Conservation (phyloP, 768 basidiomycete species). For the Mycena metata region DNA sequence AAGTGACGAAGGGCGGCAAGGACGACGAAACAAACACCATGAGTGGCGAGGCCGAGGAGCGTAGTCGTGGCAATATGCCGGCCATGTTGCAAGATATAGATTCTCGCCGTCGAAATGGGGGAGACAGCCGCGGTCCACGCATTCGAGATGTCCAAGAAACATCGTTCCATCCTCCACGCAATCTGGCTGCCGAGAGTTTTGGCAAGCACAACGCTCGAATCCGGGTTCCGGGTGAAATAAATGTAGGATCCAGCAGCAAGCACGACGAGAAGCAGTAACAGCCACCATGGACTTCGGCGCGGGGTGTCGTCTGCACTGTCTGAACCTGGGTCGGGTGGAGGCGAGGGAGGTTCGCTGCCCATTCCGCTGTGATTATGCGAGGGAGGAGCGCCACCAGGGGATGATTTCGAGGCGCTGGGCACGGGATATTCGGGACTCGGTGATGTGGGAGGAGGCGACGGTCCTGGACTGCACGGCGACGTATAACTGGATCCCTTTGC, state of each 20-base stretch:
- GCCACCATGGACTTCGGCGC: background rate
- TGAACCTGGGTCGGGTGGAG: constrained; percentile 11
- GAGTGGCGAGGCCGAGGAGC: background rate
- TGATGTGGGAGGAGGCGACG: too few relatives aligned
- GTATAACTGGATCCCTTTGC: constrained; percentile 2
- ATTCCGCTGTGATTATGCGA: too few relatives aligned
- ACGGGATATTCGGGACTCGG: too few relatives aligned
- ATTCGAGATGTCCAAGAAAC: background rate
- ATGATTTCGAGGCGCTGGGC: too few relatives aligned
- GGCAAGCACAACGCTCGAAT: background rate
- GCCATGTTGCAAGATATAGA: background rate
- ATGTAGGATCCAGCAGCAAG: background rate
- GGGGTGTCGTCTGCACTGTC: background rate
- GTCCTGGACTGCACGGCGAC: too few relatives aligned
- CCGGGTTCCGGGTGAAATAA: background rate
- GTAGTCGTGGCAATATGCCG: background rate
- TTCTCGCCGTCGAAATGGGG: background rate
- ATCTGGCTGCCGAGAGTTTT: background rate
- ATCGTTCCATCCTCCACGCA: background rate
- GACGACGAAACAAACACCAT: background rate
- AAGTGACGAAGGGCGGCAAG: background rate
- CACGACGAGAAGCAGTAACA: background rate
- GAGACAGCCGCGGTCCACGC: background rate
- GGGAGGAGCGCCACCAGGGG: too few relatives aligned
- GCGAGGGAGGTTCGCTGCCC: constrained; percentile 2